A percentile compares a stretch with the other conserved stretches of the same genome.
phyloP scores from a whole-genome alignment of 306 rosid genomes.

The Cyamopsis tetragonoloba region DNA sequence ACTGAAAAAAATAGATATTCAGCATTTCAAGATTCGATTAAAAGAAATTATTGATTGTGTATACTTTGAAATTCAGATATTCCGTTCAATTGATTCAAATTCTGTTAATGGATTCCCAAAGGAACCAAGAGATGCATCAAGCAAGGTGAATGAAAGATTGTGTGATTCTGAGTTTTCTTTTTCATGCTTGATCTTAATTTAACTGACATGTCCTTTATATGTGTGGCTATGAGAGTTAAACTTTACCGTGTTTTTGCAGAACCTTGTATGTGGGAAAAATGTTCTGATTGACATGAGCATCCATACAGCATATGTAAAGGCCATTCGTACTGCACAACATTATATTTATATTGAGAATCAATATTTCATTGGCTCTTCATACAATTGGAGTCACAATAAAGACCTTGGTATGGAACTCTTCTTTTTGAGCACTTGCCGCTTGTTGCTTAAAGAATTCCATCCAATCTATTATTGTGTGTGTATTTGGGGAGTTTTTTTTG shows the following conservation, averaged over 20 bases:
- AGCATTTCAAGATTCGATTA: constrained; percentile 9
- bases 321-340: constrained; percentile 96
- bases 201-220: neutral
- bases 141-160: constrained; percentile 46
- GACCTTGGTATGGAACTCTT: constrained; percentile 59
- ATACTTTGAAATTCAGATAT: constrained; percentile 59
- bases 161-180: constrained; percentile 11
- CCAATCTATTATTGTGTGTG: neutral
- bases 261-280: constrained; percentile 89
- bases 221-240: constrained; percentile 21
- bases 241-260: constrained; percentile 48
- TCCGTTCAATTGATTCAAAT: constrained; percentile 91
- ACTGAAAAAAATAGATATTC: neutral
- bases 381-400: constrained; percentile 70
- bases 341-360: constrained; percentile 92
- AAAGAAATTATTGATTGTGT: constrained; percentile 12
- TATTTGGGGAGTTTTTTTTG: too few relatives aligned
- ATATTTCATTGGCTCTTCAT: constrained; percentile 93
- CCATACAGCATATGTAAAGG: constrained; percentile 91
- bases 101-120: constrained; percentile 86
- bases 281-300: constrained; percentile 98
- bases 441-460: constrained; percentile 20
- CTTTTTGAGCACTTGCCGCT: constrained; percentile 4
- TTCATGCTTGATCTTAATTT: constrained; percentile 11
- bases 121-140: constrained; percentile 74